Percentiles rank a stretch among this genome's conserved stretches.
Conservation (phyloP, 768 basidiomycete species). For the Podaxis mareebaensis region DNA sequence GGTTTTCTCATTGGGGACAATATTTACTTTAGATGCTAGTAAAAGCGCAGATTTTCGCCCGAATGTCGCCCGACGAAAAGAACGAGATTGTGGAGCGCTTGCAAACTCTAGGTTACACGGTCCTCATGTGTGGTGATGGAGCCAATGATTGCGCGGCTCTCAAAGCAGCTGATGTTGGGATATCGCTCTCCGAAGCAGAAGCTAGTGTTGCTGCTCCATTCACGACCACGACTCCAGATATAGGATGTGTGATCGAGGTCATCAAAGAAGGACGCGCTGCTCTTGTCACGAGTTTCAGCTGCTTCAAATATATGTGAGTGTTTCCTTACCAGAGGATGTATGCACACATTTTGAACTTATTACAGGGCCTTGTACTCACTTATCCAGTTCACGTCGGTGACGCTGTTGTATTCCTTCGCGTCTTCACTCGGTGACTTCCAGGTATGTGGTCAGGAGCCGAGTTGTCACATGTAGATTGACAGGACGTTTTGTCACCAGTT, state of each 20-base stretch:
- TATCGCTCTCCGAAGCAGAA: constrained; percentile 96
- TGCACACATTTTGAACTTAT: constrained; percentile 15
- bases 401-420: constrained; percentile 92
- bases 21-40: constrained; percentile 79
- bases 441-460: constrained; percentile 42
- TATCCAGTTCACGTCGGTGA: constrained; percentile 99
- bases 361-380: constrained; percentile 95
- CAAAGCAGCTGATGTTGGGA: constrained; percentile 97
- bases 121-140: constrained; percentile 98
- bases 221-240: constrained; percentile 91
- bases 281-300: constrained; percentile 96
- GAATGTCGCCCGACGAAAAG: constrained; percentile 99
- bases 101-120: constrained; percentile 91
- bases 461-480: constrained; percentile 16
- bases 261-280: constrained; percentile 97
- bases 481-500: constrained; percentile 52
- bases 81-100: constrained; percentile 96
- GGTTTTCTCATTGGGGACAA: neutral
- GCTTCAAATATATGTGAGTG: constrained; percentile 98
- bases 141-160: constrained; percentile 98
- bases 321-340: neutral
- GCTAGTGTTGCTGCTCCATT: constrained; percentile 98
- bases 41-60: constrained; percentile 93
- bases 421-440: constrained; percentile 97
- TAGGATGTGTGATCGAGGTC: constrained; percentile 93